Percentiles rank a stretch among this genome's conserved stretches.
These are phyloP conservation scores for Monosporascus sp. DNA, from an alignment of 2,329 filamentous ascomycete genomes.

Conservation along the genomic window DNA sequence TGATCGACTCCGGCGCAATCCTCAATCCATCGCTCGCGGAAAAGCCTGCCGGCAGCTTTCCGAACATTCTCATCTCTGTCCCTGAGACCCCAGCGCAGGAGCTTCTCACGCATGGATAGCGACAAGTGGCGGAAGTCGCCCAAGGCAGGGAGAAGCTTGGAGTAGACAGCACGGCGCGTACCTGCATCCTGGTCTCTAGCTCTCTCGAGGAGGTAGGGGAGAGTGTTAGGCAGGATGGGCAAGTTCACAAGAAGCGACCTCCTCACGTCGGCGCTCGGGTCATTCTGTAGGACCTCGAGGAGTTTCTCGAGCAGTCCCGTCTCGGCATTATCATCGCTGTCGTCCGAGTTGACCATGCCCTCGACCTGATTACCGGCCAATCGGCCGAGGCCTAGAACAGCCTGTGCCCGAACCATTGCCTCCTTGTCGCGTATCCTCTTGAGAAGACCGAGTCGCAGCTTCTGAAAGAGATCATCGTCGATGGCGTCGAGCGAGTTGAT, in stretches of 20 bases:
- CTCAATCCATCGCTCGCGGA: constrained; percentile 96
- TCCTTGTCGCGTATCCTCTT: constrained; percentile 93
- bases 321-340: constrained; percentile 61
- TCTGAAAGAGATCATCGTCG: constrained; percentile 84
- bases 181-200: constrained; percentile 82
- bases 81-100: constrained; percentile 88
- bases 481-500: constrained; percentile 90
- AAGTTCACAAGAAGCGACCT: constrained; percentile 84
- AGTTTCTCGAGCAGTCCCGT: constrained; percentile 75
- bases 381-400: constrained; percentile 81
- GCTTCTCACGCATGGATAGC: constrained; percentile 88
- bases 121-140: constrained; percentile 94
- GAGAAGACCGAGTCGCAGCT: constrained; percentile 71
- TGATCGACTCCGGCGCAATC: constrained; percentile 72
- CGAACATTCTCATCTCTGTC: constrained; percentile 93
- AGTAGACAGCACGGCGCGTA: constrained; percentile 81
- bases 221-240: constrained; percentile 74
- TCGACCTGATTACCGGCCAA: constrained; percentile 74
- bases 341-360: constrained; percentile 63
- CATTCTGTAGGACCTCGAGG: constrained; percentile 84
- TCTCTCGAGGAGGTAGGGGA: constrained; percentile 84
- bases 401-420: constrained; percentile 84
- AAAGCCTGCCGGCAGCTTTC: constrained; percentile 83
- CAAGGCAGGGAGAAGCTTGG: constrained; percentile 76
- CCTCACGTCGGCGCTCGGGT: constrained; percentile 88